phyloP scores from a whole-genome alignment of 2,329 filamentous ascomycete genomes.

The Ophioceras dolichostomum region DNA sequence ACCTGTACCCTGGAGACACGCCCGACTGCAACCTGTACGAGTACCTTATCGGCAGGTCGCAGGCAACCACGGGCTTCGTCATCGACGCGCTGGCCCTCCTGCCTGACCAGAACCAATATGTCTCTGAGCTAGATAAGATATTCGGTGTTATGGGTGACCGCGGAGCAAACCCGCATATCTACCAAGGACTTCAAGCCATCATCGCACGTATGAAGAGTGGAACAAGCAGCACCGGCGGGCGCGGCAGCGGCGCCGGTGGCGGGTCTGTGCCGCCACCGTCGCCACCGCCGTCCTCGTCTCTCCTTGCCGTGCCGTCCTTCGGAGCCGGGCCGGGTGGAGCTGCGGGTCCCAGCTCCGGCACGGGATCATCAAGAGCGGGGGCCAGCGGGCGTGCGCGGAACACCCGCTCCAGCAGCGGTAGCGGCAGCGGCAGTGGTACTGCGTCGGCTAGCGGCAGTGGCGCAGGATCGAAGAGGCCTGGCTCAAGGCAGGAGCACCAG shows the following conservation, averaged over 20 bases:
- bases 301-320: neutral
- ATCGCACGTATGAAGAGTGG: no score
- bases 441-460: no score
- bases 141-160: neutral
- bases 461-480: neutral
- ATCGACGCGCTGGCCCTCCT: constrained; percentile 29
- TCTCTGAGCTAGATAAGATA: constrained; percentile 13
- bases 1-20: constrained; percentile 19
- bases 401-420: no score
- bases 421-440: neutral
- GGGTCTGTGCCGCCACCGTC: no score
- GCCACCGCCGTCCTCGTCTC: neutral
- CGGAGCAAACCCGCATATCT: no score
- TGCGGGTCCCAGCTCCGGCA: no score
- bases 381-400: no score
- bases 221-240: no score
- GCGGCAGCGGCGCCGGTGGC: no score
- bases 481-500: neutral
- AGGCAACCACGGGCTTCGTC: constrained; percentile 30
- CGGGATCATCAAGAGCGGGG: no score
- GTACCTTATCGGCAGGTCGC: constrained; percentile 29
- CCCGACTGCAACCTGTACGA: constrained; percentile 33
- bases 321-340: neutral
- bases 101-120: constrained; percentile 29
- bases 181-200: no score